Evolutionary conservation across 352 stramenopile genomes (phyloP), one percentile per base, ranked within the genome.

Genomic region (Phytophthora nicotianae): DNA sequence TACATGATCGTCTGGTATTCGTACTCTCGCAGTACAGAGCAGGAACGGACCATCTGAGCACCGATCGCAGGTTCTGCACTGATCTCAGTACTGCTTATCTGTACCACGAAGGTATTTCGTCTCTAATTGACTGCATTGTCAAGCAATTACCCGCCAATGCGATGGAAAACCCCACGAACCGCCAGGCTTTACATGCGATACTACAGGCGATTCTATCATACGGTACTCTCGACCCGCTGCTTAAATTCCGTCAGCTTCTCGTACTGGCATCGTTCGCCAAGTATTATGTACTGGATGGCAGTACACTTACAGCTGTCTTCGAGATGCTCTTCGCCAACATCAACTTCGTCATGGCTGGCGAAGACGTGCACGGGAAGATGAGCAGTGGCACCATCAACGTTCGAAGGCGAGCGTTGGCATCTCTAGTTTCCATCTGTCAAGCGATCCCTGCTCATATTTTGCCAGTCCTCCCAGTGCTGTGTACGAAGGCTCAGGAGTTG

Each of bases 381-480:
- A 87, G 70, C 53, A 84, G 55, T n/a, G 79, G 79, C 5, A 90
- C 82, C 1, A 86, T 90, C 47, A 86, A 88, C 37, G 82, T 93
- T 32, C 79, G 85, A 8, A 74, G 83, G 5, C 75, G 85, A 3
- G 85, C 85, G 3, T 49, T 93, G 13, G 70, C 82, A 16, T 93
- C 85, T 20, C 62, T 93, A 5, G 82, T 93, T 9, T 81, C 82
- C 7, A 93, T 93, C 33, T 93, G 85, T 52, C 79, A 93, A 49
- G 72, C 81, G 10, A 89, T 90, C 7, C 85, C 85, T 14, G 67
- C 79, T 1, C 79, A 90, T 23, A 91, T 93, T 56, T 68, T 93
- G 17, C 85, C 85, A 0, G 84, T 91, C n/a, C 64, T 93, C 0
- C 82, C 82, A 1, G 81, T 90, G 14, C 47, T 93, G 37, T 90